Conservation (phyloP, 1,139 yeast species). For the Citeromyces siamensis region DNA sequence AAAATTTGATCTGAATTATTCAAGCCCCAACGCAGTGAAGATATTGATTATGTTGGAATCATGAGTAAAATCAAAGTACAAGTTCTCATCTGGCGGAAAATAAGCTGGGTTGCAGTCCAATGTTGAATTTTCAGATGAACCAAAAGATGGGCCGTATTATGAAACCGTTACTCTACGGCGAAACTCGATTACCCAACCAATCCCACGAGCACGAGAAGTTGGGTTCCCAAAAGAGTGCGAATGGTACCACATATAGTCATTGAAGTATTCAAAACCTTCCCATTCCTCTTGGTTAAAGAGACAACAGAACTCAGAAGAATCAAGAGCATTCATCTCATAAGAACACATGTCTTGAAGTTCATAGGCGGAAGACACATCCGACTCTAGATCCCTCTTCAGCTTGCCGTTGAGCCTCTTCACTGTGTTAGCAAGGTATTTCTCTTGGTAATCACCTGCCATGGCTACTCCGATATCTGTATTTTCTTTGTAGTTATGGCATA, state of each 20-base stretch:
- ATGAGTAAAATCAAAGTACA: constrained; percentile 30
- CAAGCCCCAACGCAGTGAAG: constrained; percentile 24
- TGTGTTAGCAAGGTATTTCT: constrained; percentile 25
- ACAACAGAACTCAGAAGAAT: constrained; percentile 32
- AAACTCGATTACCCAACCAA: constrained; percentile 27
- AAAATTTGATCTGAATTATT: constrained; percentile 22
- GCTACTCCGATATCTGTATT: constrained; percentile 12
- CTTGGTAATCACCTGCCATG: constrained; percentile 19
- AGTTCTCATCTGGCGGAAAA: constrained; percentile 26
- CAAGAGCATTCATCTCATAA: constrained; percentile 35
- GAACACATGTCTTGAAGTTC: constrained; percentile 32
- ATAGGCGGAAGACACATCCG: constrained; percentile 17
- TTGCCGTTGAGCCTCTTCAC: constrained; percentile 25
- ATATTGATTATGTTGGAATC: constrained; percentile 25
- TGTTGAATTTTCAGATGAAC: constrained; percentile 23
- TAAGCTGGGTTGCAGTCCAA: constrained; percentile 15
- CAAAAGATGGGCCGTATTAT: constrained; percentile 12
- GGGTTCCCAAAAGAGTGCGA: constrained; percentile 24
- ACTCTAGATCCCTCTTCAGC: constrained; percentile 25
- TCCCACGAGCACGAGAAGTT: constrained; percentile 25
- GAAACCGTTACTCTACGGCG: constrained; percentile 18
- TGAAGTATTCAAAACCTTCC: constrained; percentile 32
- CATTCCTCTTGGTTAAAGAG: constrained; percentile 36
- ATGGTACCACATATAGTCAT: constrained; percentile 27
- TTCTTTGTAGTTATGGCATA: constrained; percentile 21